Conservation (phyloP, 179 eudicot genomes). For the Beta macrorhiza region DNA sequence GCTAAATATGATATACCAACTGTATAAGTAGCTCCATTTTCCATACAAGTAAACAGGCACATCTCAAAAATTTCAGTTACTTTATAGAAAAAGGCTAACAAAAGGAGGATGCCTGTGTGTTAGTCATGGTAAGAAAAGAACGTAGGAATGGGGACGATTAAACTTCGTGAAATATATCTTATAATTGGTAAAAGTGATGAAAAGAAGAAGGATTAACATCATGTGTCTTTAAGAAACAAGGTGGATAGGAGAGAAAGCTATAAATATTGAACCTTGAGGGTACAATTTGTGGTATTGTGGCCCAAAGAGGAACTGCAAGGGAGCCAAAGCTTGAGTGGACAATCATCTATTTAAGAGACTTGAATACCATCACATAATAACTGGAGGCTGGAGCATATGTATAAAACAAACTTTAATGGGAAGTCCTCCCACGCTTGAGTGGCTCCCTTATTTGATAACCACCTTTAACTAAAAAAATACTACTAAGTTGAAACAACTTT, state of each 20-base stretch:
- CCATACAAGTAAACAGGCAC: not conserved
- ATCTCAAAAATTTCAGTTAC: not conserved
- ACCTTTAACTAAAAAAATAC: not conserved
- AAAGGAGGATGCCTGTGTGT: not conserved
- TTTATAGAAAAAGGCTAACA: not conserved
- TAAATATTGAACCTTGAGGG: too few relatives aligned
- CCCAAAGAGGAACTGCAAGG: not conserved
- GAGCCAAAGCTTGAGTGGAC: not conserved
- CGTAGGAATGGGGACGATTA: not conserved
- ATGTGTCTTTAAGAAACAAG: too few relatives aligned
- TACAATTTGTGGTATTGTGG: too few relatives aligned
- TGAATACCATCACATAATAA: not conserved
- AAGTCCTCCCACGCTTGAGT: not conserved
- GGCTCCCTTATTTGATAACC: not conserved
- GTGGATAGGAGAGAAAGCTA: too few relatives aligned
- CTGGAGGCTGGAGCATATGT: not conserved
- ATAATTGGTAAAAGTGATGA: not conserved
- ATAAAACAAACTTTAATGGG: not conserved
- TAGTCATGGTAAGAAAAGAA: not conserved
- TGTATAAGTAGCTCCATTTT: not conserved
- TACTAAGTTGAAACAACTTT: too few relatives aligned
- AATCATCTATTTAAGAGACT: not conserved
- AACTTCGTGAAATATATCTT: not conserved
- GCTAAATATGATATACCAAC: not conserved
- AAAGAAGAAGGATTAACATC: not conserved